phyloP scores from a whole-genome alignment of 2,329 filamentous ascomycete genomes.

The Fusarium buxicola region DNA sequence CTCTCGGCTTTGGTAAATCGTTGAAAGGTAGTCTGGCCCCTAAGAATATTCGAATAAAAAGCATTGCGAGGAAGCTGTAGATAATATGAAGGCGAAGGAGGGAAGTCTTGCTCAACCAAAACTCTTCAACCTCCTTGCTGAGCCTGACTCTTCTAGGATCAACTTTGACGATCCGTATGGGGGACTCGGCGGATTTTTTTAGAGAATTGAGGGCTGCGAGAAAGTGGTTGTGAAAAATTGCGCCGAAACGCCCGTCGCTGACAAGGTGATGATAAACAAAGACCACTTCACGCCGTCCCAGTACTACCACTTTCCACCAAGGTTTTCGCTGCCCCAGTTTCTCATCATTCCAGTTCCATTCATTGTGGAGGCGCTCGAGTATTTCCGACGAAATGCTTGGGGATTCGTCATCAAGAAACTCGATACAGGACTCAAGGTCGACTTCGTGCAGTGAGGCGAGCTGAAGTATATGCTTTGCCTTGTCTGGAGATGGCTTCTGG shows the following conservation, averaged over 20 bases:
- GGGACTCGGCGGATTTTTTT: too few species aligned
- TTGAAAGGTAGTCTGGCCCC: too few species aligned
- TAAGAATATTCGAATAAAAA: too few species aligned
- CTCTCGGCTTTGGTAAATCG: too few species aligned
- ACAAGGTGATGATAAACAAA: constrained; percentile 38
- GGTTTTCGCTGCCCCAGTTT: constrained; percentile 10
- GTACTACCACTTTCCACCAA: constrained; percentile 32
- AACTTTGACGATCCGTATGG: too few species aligned
- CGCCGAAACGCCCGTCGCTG: constrained; percentile 26
- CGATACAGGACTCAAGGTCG: constrained; percentile 29
- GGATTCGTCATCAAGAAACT: not conserved
- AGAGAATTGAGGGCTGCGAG: constrained; percentile 20
- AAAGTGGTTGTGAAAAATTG: constrained; percentile 27
- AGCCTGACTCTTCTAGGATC: too few species aligned
- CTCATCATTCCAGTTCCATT: constrained; percentile 29
- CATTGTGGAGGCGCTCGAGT: constrained; percentile 30
- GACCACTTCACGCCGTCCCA: constrained; percentile 13
- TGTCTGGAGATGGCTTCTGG: too few species aligned
- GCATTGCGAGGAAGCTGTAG: too few species aligned
- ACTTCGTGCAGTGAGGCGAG: constrained; percentile 26
- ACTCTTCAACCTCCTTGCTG: too few species aligned
- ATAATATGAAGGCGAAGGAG: too few species aligned
- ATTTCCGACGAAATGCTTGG: not conserved
- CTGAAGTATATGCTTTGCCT: constrained; percentile 2
- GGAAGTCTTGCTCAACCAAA: too few species aligned